Percentiles rank a stretch among this genome's conserved stretches.
phyloP scores from a whole-genome alignment of 1,284 basidiomycete species.

The Ceratobasidium sp. region DNA sequence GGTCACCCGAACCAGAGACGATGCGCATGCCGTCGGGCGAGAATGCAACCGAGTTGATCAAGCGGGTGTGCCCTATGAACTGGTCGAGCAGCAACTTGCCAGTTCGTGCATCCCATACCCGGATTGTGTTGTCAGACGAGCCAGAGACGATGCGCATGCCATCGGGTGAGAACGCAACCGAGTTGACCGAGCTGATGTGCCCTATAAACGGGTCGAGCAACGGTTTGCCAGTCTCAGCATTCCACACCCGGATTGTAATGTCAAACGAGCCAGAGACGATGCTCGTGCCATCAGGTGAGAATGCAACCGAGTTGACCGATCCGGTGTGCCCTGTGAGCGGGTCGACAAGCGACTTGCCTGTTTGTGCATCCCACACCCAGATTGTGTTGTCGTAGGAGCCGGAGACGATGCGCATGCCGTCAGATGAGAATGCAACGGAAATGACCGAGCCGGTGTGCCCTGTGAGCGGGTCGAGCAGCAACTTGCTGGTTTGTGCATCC shows the following conservation, averaged over 20 bases:
- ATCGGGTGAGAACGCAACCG: too few species aligned
- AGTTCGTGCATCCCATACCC: too few species aligned
- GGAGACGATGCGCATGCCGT: slow-evolving; percentile 27
- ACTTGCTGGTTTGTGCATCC: neutral
- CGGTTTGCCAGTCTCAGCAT: neutral
- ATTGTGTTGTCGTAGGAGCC: slow-evolving; percentile 10
- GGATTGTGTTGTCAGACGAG: too few species aligned
- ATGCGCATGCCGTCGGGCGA: too few species aligned
- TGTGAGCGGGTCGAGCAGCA: neutral
- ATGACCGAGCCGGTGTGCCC: neutral
- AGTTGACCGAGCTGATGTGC: too few species aligned
- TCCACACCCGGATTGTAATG: slow-evolving; percentile 26
- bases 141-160: too few species aligned
- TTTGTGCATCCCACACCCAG: neutral
- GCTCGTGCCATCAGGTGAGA: slow-evolving; percentile 1
- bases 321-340: slow-evolving; percentile 9
- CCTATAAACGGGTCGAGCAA: neutral
- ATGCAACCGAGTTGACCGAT: slow-evolving; percentile 4
- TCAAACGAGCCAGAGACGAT: slow-evolving; percentile 33
- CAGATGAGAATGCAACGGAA: slow-evolving; percentile 23
- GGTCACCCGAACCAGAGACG: too few species aligned
- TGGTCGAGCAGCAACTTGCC: too few species aligned
- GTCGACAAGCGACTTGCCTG: neutral
- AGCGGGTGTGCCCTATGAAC: too few species aligned
- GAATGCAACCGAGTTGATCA: too few species aligned